These are phyloP conservation scores for Pseudogymnoascus sp. DNA, from an alignment of 2,329 filamentous ascomycete species.

Conservation along the genomic window DNA sequence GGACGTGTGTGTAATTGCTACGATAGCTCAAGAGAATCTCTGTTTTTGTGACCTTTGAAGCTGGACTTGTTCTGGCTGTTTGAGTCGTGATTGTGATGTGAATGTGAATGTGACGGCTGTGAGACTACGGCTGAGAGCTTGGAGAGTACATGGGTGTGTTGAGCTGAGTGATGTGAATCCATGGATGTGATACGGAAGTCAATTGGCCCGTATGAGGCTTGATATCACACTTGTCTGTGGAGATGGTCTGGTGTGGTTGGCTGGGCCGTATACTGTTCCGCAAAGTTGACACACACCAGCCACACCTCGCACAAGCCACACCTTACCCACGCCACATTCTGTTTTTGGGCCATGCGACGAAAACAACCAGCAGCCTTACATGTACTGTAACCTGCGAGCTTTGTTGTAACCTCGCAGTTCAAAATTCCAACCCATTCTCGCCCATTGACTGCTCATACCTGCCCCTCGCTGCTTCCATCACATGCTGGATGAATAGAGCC, in stretches of 20 bases:
- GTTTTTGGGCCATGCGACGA: conserved; percentile 5
- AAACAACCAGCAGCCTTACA: conserved; percentile 7
- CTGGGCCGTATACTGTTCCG: too few species aligned
- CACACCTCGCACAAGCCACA: neutral
- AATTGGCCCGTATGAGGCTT: neutral
- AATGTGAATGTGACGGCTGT: neutral
- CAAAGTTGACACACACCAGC: neutral
- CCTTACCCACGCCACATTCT: neutral
- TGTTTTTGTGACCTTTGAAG: neutral
- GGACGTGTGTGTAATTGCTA: conserved; percentile 7
- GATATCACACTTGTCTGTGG: neutral
- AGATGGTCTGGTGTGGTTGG: neutral
- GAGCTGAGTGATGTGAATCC: neutral
- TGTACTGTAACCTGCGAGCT: neutral
- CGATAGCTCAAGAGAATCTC: conserved; percentile 8
- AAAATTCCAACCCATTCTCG: neutral
- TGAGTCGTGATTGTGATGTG: neutral
- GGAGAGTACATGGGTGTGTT: neutral
- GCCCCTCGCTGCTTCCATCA: neutral
- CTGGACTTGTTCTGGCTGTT: neutral
- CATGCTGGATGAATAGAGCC: conserved; percentile 28
- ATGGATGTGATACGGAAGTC: neutral
- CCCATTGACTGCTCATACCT: neutral
- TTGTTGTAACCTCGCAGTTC: neutral
- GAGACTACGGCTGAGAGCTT: too few species aligned